Evolutionary conservation across 495 filamentous ascomycete genomes (phyloP).

Genomic region (Penicillium arizonense): DNA sequence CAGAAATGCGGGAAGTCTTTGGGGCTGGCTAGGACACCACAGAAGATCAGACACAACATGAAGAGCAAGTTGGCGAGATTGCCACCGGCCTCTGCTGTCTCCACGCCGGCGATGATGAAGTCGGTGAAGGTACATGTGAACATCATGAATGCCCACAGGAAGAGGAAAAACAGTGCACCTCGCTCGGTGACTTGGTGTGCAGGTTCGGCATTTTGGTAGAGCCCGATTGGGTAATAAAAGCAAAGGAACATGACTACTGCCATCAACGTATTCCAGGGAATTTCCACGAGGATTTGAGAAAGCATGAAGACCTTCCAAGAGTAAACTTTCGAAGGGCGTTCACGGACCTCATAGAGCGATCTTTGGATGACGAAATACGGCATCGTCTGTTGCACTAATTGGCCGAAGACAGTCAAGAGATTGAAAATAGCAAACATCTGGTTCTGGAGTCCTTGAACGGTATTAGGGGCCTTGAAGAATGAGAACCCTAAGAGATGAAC

Average conservation of each 20-base stretch:
- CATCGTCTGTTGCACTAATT: slow-evolving; percentile 57
- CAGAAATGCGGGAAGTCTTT: slow-evolving; percentile 51
- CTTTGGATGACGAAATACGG: slow-evolving; percentile 55
- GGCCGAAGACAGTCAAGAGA: slow-evolving; percentile 64
- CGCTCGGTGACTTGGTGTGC: neutral
- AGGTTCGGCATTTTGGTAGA: neutral
- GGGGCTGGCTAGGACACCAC: slow-evolving; percentile 50
- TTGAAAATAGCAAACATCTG: slow-evolving; percentile 76
- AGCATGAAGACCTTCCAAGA: slow-evolving; percentile 59
- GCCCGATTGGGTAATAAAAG: slow-evolving; percentile 57
- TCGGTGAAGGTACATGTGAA: slow-evolving; percentile 4
- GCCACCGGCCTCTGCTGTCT: neutral
- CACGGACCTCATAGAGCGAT: slow-evolving; percentile 59
- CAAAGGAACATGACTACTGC: slow-evolving; percentile 50
- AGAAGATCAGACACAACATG: slow-evolving; percentile 1
- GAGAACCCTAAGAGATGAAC: slow-evolving; percentile 29
- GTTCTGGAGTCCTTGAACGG: slow-evolving; percentile 69
- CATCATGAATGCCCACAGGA: slow-evolving; percentile 10
- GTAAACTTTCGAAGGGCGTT: slow-evolving; percentile 59
- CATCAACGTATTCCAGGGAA: slow-evolving; percentile 57
- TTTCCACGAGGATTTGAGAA: slow-evolving; percentile 57
- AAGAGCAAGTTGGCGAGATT: neutral
- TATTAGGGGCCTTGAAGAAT: slow-evolving; percentile 63
- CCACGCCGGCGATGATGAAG: neutral
- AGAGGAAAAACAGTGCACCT: slow-evolving; percentile 27